Evolutionary conservation across 2,329 filamentous ascomycete species (phyloP), one percentile per base, ranked within the genome.

Genomic region (Microdochium bolleyi): DNA sequence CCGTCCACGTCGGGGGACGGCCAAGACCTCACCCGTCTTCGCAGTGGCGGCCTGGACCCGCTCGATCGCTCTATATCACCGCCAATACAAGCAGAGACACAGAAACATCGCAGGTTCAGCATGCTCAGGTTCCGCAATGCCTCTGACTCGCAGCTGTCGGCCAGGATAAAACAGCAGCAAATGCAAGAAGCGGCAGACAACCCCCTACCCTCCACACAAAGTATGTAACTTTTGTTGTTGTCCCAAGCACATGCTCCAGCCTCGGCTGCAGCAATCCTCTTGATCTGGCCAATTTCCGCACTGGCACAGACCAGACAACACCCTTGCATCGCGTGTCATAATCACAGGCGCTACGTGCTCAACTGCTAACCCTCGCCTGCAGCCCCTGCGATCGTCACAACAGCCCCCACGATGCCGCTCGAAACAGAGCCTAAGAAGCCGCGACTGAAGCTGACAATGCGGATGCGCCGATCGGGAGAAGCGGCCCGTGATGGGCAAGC

Each of bases 101-200:
- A 71, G 32, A 83, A 78, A 61, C 77, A 82, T 60, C 78, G 76
- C 55, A 79, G 82, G 56, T 86, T 86, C 65, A 84, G 80, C 53
- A 75, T 95, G 69, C 75, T 96, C 71, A 85, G 87, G 64, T 91
- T 94, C 67, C 88, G 91, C 63, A 92, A 96, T 79, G 92, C 90
- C 56, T 96, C 92, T 9, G 92, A 97, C 71, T 88, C 91, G 50
- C 91, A 96, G 68, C 73, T 97, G 56, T 90, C 89, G 11, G 75
- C 84, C 27, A 82, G 83, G 66, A 86, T 87, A 51, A 91, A 86
- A 66, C 81, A 87, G 61, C 85, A 90, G 53, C 74, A 75, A 48
- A 70, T 73, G 56, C 48, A 49, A 21, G 24, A 49, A 14, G 73
- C 75, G 55, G 73, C 77, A 62, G 77, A 73, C 60, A 70, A 75